These are phyloP conservation scores for Calonectria henricotiae DNA, from an alignment of 2,329 filamentous ascomycete species.

Conservation along the genomic window DNA sequence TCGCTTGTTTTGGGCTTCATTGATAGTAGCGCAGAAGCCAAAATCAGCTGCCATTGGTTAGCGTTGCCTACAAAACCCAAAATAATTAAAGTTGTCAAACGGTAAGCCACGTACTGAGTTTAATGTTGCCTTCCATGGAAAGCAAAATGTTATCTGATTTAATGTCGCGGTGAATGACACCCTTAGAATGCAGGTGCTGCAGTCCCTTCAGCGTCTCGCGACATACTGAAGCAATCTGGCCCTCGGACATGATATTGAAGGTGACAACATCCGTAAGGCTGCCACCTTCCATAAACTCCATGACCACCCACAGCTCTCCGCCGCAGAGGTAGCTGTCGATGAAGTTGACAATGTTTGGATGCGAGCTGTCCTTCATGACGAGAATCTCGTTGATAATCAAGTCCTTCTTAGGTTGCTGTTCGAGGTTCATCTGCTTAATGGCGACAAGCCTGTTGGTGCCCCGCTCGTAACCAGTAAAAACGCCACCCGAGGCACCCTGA, in stretches of 20 bases:
- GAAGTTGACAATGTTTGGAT: conserved; percentile 99
- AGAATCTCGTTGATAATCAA: conserved; percentile 99
- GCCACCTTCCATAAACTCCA: conserved; percentile 99
- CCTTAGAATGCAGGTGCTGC: conserved; percentile 96
- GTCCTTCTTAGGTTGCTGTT: conserved; percentile 99
- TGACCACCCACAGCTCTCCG: conserved; percentile 97
- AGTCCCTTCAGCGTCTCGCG: conserved; percentile 92
- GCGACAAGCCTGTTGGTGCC: conserved; percentile 91
- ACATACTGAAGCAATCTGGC: conserved; percentile 96
- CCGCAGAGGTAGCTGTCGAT: conserved; percentile 95
- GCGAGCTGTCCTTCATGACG: conserved; percentile 99
- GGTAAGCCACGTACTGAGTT: conserved; percentile 81
- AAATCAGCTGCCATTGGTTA: conserved; percentile 84
- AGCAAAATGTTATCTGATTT: conserved; percentile 99
- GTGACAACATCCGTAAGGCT: conserved; percentile 98
- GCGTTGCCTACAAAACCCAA: conserved; percentile 39
- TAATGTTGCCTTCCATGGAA: conserved; percentile 95
- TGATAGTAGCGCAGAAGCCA: conserved; percentile 98
- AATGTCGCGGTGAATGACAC: conserved; percentile 98
- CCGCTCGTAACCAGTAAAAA: conserved; percentile 91
- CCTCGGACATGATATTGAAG: conserved; percentile 99
- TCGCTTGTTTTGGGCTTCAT: conserved; percentile 95
- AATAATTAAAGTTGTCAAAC: conserved; percentile 7
- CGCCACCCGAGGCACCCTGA: conserved; percentile 95
- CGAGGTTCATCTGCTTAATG: conserved; percentile 99